A percentile compares a stretch with the other conserved stretches of the same genome.
Conservation (phyloP, 306 rosid species). For the Casuarina equisetifolia region DNA sequence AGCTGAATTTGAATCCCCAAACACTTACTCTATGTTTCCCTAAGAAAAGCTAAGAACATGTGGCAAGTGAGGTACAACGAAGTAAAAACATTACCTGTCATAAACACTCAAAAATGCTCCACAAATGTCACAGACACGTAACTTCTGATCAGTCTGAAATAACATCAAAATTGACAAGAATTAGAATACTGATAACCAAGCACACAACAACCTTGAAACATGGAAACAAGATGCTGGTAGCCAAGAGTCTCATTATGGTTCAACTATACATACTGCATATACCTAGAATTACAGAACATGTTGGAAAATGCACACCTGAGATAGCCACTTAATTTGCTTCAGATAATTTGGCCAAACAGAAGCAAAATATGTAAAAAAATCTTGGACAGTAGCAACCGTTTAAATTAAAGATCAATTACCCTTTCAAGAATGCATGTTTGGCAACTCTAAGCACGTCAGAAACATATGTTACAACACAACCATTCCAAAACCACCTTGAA, state of each 20-base stretch:
- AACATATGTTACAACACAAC: background rate
- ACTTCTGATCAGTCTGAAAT: conserved; percentile 98
- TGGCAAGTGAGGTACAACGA: conserved; percentile 18
- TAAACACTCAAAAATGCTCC: conserved; percentile 99
- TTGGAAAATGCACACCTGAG: no score
- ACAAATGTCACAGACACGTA: conserved; percentile 97
- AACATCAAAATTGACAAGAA: conserved; percentile 25
- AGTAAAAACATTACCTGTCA: conserved; percentile 71
- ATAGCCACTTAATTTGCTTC: background rate
- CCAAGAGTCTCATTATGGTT: background rate
- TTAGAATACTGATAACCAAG: conserved; percentile 14
- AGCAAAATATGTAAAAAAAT: background rate
- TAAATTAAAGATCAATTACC: background rate
- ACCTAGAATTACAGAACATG: background rate
- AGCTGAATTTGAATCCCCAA: conserved; percentile 94
- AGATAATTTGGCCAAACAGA: background rate
- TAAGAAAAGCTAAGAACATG: conserved; percentile 37
- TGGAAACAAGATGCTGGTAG: background rate
- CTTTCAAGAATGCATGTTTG: background rate
- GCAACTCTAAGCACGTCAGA: background rate
- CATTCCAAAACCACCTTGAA: background rate
- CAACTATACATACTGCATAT: background rate
- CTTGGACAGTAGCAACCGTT: background rate
- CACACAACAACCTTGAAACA: background rate
- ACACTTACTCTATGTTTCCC: conserved; percentile 61